phyloP scores from a whole-genome alignment of 352 stramenopile genomes.

The Globisporangium iwayamae region DNA sequence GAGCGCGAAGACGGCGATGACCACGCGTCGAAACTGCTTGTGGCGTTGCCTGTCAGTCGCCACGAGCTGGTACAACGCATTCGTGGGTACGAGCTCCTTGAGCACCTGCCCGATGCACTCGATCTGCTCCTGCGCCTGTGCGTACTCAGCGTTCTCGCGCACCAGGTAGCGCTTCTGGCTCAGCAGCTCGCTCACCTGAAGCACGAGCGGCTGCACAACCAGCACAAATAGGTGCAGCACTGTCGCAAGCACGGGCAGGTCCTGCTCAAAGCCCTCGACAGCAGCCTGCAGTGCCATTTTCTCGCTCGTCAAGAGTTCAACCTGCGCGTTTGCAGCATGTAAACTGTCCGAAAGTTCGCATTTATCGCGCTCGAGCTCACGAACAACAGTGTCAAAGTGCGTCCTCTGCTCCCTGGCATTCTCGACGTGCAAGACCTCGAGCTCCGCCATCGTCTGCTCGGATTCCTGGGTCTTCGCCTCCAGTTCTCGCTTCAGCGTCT shows the following conservation, averaged over 20 bases:
- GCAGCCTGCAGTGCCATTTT: conserved; percentile 27
- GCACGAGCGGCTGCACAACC: conserved; percentile 48
- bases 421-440: conserved; percentile 38
- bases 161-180: conserved; percentile 52
- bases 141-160: conserved; percentile 47
- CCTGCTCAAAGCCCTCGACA: conserved; percentile 33
- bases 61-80: conserved; percentile 15
- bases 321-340: conserved; percentile 18
- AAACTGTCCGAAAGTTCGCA: conserved; percentile 25
- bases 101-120: conserved; percentile 59
- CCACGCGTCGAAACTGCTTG: conserved; percentile 40
- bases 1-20: conserved; percentile 64
- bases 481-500: conserved; percentile 29
- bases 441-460: conserved; percentile 30
- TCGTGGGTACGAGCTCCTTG: conserved; percentile 43
- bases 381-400: conserved; percentile 25
- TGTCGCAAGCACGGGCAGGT: conserved; percentile 41
- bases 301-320: conserved; percentile 14
- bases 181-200: conserved; percentile 65
- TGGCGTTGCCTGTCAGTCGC: conserved; percentile 4
- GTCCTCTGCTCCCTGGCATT: conserved; percentile 37
- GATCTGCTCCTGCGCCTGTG: conserved; percentile 43
- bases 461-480: conserved; percentile 33
- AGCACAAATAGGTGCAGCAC: conserved; percentile 61
- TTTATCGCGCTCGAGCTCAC: conserved; percentile 42